A percentile compares a stretch with the other conserved stretches of the same genome.
These are phyloP conservation scores for Fusarium poae DNA, from an alignment of 2,329 filamentous ascomycete genomes.

Conservation along the genomic window DNA sequence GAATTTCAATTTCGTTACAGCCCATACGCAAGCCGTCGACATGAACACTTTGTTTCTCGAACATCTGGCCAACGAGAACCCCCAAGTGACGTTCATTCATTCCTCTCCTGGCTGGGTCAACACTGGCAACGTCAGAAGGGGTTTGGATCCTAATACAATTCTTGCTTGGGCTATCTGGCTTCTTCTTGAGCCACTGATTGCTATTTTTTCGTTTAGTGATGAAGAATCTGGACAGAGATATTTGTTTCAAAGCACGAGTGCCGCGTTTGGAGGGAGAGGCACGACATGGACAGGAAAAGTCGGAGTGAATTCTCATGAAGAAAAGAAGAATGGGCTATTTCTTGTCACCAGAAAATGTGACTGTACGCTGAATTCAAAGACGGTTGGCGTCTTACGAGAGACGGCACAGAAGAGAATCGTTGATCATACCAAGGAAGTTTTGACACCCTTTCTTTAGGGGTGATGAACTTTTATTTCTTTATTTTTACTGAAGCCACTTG, in stretches of 20 bases:
- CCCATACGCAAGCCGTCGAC: slow-evolving; percentile 48
- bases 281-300: slow-evolving; percentile 50
- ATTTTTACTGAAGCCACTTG: not conserved
- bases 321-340: slow-evolving; percentile 50
- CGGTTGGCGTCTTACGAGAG: slow-evolving; percentile 48
- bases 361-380: slow-evolving; percentile 51
- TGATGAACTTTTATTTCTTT: not conserved
- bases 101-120: slow-evolving; percentile 49
- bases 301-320: slow-evolving; percentile 49
- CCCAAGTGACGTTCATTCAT: slow-evolving; percentile 48
- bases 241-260: slow-evolving; percentile 54
- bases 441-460: slow-evolving; percentile 36
- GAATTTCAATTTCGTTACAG: slow-evolving; percentile 41
- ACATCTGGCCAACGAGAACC: slow-evolving; percentile 39
- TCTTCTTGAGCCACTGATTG: slow-evolving; percentile 51
- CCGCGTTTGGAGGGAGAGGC: slow-evolving; percentile 53
- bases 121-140: slow-evolving; percentile 49
- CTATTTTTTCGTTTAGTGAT: slow-evolving; percentile 47
- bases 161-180: slow-evolving; percentile 51
- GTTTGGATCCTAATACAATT: slow-evolving; percentile 45
- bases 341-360: slow-evolving; percentile 53
- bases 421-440: slow-evolving; percentile 52
- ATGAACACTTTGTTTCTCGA: slow-evolving; percentile 49
- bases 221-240: slow-evolving; percentile 54
- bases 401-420: slow-evolving; percentile 50